Base-by-base conservation (phyloP, 495 filamentous ascomycete genomes). In the Lepidopterella palustris region DNA sequence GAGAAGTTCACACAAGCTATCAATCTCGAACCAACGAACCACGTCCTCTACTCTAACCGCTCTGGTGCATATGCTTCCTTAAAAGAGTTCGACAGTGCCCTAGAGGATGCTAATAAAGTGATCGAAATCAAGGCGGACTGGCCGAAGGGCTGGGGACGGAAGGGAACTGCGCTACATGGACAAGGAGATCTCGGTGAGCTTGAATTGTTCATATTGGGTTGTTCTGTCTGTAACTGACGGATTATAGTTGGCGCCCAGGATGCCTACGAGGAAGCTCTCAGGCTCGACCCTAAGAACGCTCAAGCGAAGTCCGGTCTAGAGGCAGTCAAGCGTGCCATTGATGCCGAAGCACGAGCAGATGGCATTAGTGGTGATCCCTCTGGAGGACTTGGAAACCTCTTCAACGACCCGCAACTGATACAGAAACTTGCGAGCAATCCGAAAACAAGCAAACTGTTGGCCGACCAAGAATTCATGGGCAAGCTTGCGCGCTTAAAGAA, bases 31-130 rank as follows among this genome's bases (percentile, higher is more conserved):
- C 83, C 93, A 21, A 71, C 71, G 59, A 97, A 98, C 73, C 93
- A 98, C 74, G 89, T 98, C 59, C 85, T 98, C 53, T 97, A 93
- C 80, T 97, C 92, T 66, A 98, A 98, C 76, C 86, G 93, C 57
- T 97, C 95, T 8, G 93, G 90, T 52, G 90, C 93, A n/a, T 95
- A 93, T 70, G 85, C 90, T 23, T 96, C 95, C 8, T 88, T 92
- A 70, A 85, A 84, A 64, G 84, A 96, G 39, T 98, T 87, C 77
- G 78, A 86, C 62, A 82, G 84, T 61, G 93, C 93, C 20, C 76
- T 97, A 18, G 79, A 87, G 55, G 93, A 98, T 82, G 93, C 95
- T 53, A 85, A 86, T 68, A 96, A 96, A 80, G 89, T 89, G 0
- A 92, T 85, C 52, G 82, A 93, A 78, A 76, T 97, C 72, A 97